Conservation (phyloP, 129 eudicot genomes). For the Flaveria sonorensis region DNA sequence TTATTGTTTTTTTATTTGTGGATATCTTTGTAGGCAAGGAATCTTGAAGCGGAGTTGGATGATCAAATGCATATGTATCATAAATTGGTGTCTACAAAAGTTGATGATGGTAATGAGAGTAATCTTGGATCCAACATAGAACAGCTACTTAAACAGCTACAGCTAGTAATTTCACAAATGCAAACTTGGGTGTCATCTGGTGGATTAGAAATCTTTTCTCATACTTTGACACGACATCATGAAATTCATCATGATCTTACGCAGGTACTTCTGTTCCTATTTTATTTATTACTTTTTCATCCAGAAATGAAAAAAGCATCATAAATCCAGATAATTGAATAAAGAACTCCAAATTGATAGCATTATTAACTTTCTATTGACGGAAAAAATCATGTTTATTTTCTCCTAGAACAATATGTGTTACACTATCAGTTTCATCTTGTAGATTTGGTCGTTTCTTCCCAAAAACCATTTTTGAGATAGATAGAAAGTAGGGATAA, state of each 20-base stretch:
- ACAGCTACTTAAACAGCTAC: constrained; percentile 73
- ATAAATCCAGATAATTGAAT: neutral
- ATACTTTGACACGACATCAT: constrained; percentile 92
- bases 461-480: too few relatives aligned
- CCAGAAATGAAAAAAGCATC: neutral
- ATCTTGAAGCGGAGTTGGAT: constrained; percentile 96
- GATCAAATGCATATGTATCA: constrained; percentile 92
- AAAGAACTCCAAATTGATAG: neutral
- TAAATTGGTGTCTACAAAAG: constrained; percentile 68
- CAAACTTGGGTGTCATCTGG: constrained; percentile 98
- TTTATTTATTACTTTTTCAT: neutral
- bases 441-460: too few relatives aligned
- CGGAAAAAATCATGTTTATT: too few relatives aligned
- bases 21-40: constrained; percentile 70
- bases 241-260: constrained; percentile 95
- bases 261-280: constrained; percentile 56
- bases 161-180: constrained; percentile 90
- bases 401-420: too few relatives aligned
- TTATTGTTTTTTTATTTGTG: constrained; percentile 3
- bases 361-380: neutral
- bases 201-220: constrained; percentile 92
- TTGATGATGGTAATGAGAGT: constrained; percentile 57
- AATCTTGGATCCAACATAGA: constrained; percentile 78
- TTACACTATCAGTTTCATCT: too few relatives aligned
- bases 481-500: too few relatives aligned